Percentiles rank a stretch among this genome's conserved stretches.
Evolutionary conservation across 768 basidiomycete species (phyloP).

Genomic region (Leccinellum luteum): DNA sequence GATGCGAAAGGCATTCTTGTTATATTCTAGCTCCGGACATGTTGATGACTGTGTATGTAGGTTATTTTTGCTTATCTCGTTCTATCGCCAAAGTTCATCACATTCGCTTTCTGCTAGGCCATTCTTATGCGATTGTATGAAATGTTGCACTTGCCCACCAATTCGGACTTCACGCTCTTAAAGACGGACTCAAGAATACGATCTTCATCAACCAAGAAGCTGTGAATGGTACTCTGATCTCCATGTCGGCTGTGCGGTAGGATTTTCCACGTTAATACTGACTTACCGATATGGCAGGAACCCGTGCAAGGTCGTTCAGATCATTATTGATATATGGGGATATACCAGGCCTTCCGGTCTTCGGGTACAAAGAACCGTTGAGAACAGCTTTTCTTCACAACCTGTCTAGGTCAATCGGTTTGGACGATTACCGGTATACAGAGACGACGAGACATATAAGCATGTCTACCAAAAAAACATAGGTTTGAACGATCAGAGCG

Average conservation of each 20-base stretch:
- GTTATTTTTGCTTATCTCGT: neutral
- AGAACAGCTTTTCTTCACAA: neutral
- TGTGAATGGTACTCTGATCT: neutral
- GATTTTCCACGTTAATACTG: neutral
- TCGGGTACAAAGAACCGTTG: neutral
- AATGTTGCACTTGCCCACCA: neutral
- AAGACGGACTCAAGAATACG: neutral
- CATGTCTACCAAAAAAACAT: neutral
- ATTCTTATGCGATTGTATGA: neutral
- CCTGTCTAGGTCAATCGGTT: neutral
- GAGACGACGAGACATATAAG: conserved; percentile 1
- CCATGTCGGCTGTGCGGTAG: neutral
- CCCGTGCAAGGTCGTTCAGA: neutral
- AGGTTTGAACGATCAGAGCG: neutral
- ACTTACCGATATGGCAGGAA: neutral
- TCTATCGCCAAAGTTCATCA: neutral
- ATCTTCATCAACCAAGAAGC: neutral
- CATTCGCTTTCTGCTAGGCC: neutral
- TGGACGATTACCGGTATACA: neutral
- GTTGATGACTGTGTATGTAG: neutral
- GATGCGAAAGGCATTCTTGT: neutral
- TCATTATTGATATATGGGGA: neutral
- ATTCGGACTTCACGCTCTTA: neutral
- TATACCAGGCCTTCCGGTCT: neutral
- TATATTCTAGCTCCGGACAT: neutral